A percentile compares a stretch with the other conserved stretches of the same genome.
These are phyloP conservation scores for Coemansia sp. DNA, from an alignment of 192 early-diverging fungal genomes.

Conservation along the genomic window DNA sequence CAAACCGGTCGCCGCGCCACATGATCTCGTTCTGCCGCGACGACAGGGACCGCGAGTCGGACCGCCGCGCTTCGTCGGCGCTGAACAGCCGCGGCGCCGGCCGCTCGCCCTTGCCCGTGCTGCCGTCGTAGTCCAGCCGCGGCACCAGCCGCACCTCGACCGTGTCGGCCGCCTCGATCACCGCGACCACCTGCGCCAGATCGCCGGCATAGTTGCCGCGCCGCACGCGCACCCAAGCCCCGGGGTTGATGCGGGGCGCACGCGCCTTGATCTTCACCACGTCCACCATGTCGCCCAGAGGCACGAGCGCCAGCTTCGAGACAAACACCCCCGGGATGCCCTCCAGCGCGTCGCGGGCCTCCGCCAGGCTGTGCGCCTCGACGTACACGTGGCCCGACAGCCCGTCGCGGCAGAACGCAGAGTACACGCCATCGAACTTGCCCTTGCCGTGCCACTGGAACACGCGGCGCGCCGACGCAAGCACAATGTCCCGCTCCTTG, in stretches of 20 bases:
- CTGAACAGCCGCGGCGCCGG: slow-evolving; percentile 78
- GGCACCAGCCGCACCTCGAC: slow-evolving; percentile 73
- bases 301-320: slow-evolving; percentile 73
- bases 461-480: slow-evolving; percentile 71
- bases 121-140: slow-evolving; percentile 60
- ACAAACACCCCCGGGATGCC: slow-evolving; percentile 75
- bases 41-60: slow-evolving; percentile 59
- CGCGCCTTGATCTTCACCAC: slow-evolving; percentile 75
- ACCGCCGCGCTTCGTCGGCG: slow-evolving; percentile 41
- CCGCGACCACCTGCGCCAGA: slow-evolving; percentile 74
- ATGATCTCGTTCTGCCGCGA: slow-evolving; percentile 61
- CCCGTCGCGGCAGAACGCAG: slow-evolving; percentile 79
- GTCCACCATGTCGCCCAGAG: slow-evolving; percentile 89
- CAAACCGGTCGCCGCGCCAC: slow-evolving; percentile 61
- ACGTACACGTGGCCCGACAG: slow-evolving; percentile 90
- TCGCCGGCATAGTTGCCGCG: slow-evolving; percentile 93
- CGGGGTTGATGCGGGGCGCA: slow-evolving; percentile 54
- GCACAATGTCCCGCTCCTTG: slow-evolving; percentile 84
- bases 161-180: slow-evolving; percentile 65
- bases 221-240: slow-evolving; percentile 85
- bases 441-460: slow-evolving; percentile 64
- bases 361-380: slow-evolving; percentile 75
- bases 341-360: slow-evolving; percentile 76
- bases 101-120: slow-evolving; percentile 42
- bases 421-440: slow-evolving; percentile 70